Conservation (phyloP, 441 rosid species). For the Euphorbia corollata region DNA sequence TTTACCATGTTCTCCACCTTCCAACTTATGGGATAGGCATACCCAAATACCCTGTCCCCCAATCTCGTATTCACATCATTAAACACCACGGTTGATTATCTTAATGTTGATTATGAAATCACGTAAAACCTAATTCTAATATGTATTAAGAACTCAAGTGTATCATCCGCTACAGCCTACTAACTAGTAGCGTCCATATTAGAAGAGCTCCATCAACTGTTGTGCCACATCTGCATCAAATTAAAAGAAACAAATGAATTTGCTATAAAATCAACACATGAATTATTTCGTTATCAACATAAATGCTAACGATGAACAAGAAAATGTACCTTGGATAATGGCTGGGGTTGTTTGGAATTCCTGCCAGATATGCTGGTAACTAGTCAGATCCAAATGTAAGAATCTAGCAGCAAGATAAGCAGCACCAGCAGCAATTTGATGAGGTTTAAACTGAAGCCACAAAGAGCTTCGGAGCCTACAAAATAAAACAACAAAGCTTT, state of each 20-base stretch:
- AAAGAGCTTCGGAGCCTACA: constrained; percentile 76
- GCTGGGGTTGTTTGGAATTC: constrained; percentile 63
- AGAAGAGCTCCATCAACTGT: constrained; percentile 70
- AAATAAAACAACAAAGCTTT: constrained; percentile 19
- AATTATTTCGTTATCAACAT: too few relatives aligned
- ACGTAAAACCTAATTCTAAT: background rate
- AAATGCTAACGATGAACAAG: background rate
- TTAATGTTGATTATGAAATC: background rate
- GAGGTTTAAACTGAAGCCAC: constrained; percentile 81
- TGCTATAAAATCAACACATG: background rate
- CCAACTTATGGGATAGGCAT: background rate
- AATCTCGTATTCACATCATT: constrained; percentile 5
- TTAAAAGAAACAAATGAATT: background rate
- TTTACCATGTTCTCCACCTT: background rate
- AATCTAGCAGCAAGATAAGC: constrained; percentile 65
- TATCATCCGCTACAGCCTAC: constrained; percentile 11
- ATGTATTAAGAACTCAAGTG: constrained; percentile 5
- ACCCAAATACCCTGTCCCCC: background rate
- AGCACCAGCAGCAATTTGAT: constrained; percentile 83
- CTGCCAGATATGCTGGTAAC: constrained; percentile 52
- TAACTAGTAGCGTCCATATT: constrained; percentile 5
- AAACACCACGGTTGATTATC: constrained; percentile 1
- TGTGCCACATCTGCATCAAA: constrained; percentile 55
- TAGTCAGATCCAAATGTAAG: constrained; percentile 48
- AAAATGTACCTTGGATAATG: constrained; percentile 47